Base-by-base conservation (phyloP, 2,329 filamentous ascomycete genomes). In the Aspergillus luchuensis region DNA sequence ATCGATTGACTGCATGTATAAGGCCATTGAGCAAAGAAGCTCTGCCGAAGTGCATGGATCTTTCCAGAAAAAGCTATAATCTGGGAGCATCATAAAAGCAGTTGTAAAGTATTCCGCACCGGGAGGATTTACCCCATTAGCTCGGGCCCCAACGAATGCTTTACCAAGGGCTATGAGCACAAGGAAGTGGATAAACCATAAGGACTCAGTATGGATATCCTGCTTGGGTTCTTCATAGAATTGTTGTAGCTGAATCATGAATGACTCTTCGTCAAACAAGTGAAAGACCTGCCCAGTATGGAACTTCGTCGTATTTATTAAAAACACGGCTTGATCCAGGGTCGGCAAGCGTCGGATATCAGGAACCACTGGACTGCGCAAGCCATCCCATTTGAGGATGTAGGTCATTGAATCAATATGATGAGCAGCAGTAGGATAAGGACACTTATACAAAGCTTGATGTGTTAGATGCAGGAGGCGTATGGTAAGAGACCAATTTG, bases 1-100 rank as follows among this genome's bases (percentile, higher is more conserved):
- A 33, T 58, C 57, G 21, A 58, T 58, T 5, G 47, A 58, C 49
- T 58, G 57, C 10, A 58, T 25, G 48, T 58, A 58, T n/a, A 58
- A 13, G 8, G 50, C 57, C 57, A 58, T 58, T 11, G 57, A 53
- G 36, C 49, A 58, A 23, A 58, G 57, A 45, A 54, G 10, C 50
- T 58, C 57, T 17, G 47, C 57, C n/a, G 57, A 25, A 8, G 28
- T 19, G 17, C n/a, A 45, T 17, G 57, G 50, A 21, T 58, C 50
- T 19, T 41, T 51, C 57, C 57, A 58, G 19, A 58, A 6, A 10
- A 52, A 38, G 30, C 49, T 39, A 39, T 58, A 58, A 13, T 58
- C 57, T 30, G 57, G 57, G 28, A 58, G 57, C 36, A 58, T 39
- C 49, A 58, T 43, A 11, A 58, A 54, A 1, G 57, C 57, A 21